These are phyloP conservation scores for Yarrowia deformans DNA, from an alignment of 805 yeast genomes.

Conservation along the genomic window DNA sequence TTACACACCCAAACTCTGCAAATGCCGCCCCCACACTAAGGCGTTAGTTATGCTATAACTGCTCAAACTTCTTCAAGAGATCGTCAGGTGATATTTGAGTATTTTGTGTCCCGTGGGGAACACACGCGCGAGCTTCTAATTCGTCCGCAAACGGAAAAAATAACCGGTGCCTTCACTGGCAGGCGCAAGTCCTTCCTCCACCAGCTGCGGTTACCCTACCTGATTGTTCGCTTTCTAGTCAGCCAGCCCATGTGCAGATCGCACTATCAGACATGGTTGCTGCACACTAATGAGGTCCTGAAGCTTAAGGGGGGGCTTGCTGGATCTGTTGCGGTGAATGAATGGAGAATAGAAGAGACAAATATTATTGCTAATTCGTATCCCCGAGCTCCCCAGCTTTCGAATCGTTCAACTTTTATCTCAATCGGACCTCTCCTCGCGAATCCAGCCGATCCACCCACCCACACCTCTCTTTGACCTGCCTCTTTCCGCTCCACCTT, in stretches of 20 bases:
- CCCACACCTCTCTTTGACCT: background rate
- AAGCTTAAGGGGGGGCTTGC: background rate
- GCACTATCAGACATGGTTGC: constrained; percentile 36
- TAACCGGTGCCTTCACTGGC: background rate
- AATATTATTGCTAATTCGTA: background rate
- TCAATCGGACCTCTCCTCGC: background rate
- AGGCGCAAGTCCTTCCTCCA: background rate
- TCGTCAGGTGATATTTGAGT: background rate
- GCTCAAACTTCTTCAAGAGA: no score
- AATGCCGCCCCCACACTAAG: background rate
- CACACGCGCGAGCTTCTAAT: no score
- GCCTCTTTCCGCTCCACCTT: background rate
- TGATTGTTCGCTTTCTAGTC: background rate
- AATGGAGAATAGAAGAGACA: background rate
- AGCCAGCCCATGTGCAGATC: constrained; percentile 27
- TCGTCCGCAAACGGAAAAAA: no score
- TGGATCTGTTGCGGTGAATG: no score
- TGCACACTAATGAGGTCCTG: constrained; percentile 12
- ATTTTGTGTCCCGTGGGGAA: background rate
- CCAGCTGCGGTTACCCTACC: constrained; percentile 16
- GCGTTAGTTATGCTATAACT: background rate
- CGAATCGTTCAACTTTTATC: background rate
- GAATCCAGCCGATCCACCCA: background rate
- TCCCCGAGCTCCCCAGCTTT: background rate
- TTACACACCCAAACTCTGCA: no score